These are phyloP conservation scores for Fusarium scirpi DNA, from an alignment of 2,329 filamentous ascomycete genomes.

Conservation along the genomic window DNA sequence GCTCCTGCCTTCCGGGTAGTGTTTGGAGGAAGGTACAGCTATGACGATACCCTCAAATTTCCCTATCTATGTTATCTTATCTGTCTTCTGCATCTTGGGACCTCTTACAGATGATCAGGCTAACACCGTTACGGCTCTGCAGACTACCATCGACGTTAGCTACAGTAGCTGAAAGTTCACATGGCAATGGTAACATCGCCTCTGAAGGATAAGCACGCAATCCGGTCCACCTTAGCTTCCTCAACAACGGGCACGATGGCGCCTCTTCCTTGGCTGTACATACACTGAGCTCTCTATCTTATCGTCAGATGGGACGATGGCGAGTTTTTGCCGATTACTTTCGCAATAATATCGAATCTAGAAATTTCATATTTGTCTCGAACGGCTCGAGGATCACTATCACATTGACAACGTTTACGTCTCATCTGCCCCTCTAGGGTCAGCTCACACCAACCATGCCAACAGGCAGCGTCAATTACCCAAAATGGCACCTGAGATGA, in stretches of 20 bases:
- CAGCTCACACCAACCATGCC: constrained; percentile 18
- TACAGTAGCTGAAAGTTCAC: neutral
- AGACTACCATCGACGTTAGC: constrained; percentile 10
- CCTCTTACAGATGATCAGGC: neutral
- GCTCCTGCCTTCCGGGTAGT: neutral
- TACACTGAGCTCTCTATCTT: constrained; percentile 14
- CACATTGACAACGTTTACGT: neutral
- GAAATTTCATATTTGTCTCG: neutral
- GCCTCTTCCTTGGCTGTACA: constrained; percentile 10
- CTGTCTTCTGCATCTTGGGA: neutral
- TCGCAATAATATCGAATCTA: constrained; percentile 1
- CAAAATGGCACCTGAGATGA: constrained; percentile 47
- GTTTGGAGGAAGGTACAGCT: neutral
- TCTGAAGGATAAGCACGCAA: constrained; percentile 42
- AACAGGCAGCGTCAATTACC: constrained; percentile 16
- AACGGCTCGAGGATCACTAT: neutral
- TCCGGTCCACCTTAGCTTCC: constrained; percentile 37
- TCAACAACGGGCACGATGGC: constrained; percentile 33
- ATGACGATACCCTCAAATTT: neutral
- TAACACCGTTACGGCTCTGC: constrained; percentile 1
- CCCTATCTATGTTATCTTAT: neutral
- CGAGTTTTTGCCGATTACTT: neutral
- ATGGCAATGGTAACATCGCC: constrained; percentile 12
- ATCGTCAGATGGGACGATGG: constrained; percentile 8
- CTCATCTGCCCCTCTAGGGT: neutral